Base-by-base conservation (phyloP, 352 stramenopile genomes). In the Stramenopiles sp. region DNA sequence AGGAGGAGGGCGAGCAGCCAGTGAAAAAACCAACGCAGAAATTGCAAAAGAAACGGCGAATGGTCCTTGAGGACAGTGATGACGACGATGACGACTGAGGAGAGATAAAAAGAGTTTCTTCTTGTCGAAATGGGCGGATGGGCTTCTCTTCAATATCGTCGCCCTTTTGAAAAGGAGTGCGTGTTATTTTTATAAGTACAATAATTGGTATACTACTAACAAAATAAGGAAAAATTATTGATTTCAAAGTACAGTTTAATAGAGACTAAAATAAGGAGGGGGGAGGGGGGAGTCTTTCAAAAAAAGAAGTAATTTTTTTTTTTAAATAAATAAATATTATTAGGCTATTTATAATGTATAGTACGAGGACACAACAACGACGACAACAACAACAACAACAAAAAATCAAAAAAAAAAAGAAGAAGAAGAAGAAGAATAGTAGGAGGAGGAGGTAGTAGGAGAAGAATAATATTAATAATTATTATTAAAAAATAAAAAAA, bases 21-120 rank as follows among this genome's bases (percentile, higher is more conserved):
- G 12, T 63, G 12, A 63, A 63, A 63, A 63, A 63, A 63, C 43
- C 43, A 63, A n/a, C n/a, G n/a, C n/a, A 63, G 43, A 12, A 63
- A 18, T 18, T 63, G 25, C 43, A 63, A 63, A 63, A 63, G 43
- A 63, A 63, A 63, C 12, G 43, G 25, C 12, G 25, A 63, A 63
- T 63, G 25, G 25, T 63, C 12, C 43, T 63, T 63, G 43, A 63
- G 12, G 43, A 63, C 43, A 25, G 25, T 63, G 43, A 63, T 63
- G 43, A 63, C 25, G 43, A 63, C 25, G 43, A 63, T 25, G 43
- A 63, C 43, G 43, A 63, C 43, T 18, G 12, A 25, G 25, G 12
- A 25, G 12, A 63, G 25, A 63, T 18, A 63, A 63, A 63, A 63
- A 63, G 25, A 63, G 12, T 63, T 63, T 63, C 25, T 63, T 25